phyloP scores from a whole-genome alignment of 305 asterid species.

The Solanum hybrid region DNA sequence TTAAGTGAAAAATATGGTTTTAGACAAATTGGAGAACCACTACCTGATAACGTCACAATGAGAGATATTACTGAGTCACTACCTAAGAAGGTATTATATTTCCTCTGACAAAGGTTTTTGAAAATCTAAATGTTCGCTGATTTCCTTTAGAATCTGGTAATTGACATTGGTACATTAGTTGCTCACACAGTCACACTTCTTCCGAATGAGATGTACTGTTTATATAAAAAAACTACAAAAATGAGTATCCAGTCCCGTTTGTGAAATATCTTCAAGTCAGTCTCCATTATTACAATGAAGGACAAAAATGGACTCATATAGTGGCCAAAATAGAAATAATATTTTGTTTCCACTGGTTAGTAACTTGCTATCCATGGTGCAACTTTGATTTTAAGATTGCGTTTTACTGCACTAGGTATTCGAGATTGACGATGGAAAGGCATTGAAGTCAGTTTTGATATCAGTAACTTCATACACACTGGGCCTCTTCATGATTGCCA shows the following conservation, averaged over 20 bases:
- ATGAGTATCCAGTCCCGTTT: neutral
- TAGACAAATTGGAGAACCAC: conserved; percentile 87
- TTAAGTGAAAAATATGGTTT: conserved; percentile 68
- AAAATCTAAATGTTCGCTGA: neutral
- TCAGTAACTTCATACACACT: conserved; percentile 69
- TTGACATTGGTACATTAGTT: neutral
- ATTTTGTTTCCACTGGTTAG: neutral
- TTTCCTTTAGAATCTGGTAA: neutral
- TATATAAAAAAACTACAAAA: neutral
- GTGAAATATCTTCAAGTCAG: neutral
- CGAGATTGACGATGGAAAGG: conserved; percentile 80
- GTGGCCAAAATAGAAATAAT: neutral
- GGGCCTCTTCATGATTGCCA: conserved; percentile 82
- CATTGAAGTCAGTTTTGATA: conserved; percentile 81
- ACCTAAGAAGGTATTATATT: conserved; percentile 58
- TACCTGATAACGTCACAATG: conserved; percentile 68
- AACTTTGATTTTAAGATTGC: conserved; percentile 10
- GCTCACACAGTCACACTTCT: neutral
- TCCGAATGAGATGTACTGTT: neutral
- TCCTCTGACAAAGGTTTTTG: neutral
- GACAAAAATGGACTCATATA: neutral
- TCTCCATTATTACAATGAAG: neutral
- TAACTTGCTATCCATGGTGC: neutral
- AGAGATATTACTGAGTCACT: conserved; percentile 71
- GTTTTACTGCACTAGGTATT: conserved; percentile 41